Base-by-base conservation (phyloP, 1,139 yeast genomes). In the Zygoascus meyerae region DNA sequence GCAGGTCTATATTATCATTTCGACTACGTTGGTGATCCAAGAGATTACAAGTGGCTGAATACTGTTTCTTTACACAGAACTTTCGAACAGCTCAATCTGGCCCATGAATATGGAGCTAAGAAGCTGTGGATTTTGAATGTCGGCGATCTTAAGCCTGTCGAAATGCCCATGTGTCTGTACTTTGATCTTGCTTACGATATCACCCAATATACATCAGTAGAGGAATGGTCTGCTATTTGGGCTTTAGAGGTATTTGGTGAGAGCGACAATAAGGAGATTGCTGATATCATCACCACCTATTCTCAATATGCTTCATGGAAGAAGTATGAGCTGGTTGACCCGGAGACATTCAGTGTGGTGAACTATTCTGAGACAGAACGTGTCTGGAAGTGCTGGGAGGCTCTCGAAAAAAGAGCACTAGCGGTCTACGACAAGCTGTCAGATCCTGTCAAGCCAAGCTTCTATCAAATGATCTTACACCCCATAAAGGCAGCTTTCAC, bases 1-100 rank as follows among this genome's bases (percentile, higher is more conserved):
- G 54, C 57, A 3, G 56, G 57, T 1, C 43, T 54, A 7, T 54
- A 54, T 40, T 54, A 53, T 42, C 56, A 54, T 40, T 54, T 50
- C 37, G 57, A 54, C 30, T 54, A 54, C 31, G 55, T 53, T 17
- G 57, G 56, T 6, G 51, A 44, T 30, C 57, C 57, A n/a, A 45
- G 55, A 21, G 47, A 48, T 39, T 54, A 54, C 45, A 54, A 53
- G 37, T 54, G 57, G 57, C 17, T 49, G 6, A 54, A 54, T 31
- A 50, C 52, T 9, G 52, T 50, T n/a, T 47, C 51, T 5, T 48
- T 54, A 8, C 52, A 54, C 34, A 40, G 55, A 45, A 42, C 50
- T 8, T 54, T 48, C 47, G 57, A 54, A 39, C 57, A 54, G 41
- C 43, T 54, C 18, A 52, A 50, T 38, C 42, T 48, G 41, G 52